A percentile compares a stretch with the other conserved stretches of the same genome.
These are phyloP conservation scores for Fusarium verrucosum DNA, from an alignment of 2,329 filamentous ascomycete genomes.

Conservation along the genomic window DNA sequence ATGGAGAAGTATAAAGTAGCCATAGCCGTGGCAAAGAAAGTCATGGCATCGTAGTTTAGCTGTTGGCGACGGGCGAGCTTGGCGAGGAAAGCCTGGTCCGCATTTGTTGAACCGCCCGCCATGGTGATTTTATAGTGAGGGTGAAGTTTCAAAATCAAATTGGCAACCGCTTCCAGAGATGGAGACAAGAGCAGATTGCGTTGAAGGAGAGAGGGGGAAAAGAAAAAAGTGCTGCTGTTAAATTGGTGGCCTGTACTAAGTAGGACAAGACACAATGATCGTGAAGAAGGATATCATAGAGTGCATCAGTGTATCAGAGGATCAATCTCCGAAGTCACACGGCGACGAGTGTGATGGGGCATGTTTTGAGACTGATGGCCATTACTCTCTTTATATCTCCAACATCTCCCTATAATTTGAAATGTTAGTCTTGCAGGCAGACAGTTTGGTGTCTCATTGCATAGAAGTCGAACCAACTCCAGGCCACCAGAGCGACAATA, in stretches of 20 bases:
- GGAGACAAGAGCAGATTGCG: background rate
- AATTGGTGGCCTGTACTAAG: slow-evolving; percentile 20
- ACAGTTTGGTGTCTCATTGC: background rate
- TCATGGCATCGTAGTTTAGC: slow-evolving; percentile 43
- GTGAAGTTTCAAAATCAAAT: background rate
- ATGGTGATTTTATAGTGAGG: slow-evolving; percentile 15
- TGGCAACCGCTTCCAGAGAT: background rate
- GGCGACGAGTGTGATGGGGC: slow-evolving; percentile 11
- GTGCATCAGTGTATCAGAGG: slow-evolving; percentile 25
- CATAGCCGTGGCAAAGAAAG: slow-evolving; percentile 35
- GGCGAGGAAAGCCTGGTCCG: slow-evolving; percentile 31
- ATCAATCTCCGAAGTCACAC: slow-evolving; percentile 29
- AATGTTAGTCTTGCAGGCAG: background rate
- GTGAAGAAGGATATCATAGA: slow-evolving; percentile 25
- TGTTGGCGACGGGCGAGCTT: slow-evolving; percentile 37
- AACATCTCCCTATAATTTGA: background rate
- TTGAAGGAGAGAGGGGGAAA: background rate
- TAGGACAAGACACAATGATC: slow-evolving; percentile 28
- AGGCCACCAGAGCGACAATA: background rate
- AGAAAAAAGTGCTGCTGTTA: slow-evolving; percentile 15
- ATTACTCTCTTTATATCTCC: slow-evolving; percentile 9
- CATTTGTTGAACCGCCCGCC: slow-evolving; percentile 19
- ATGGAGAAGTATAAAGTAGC: slow-evolving; percentile 24
- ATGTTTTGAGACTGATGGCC: background rate
- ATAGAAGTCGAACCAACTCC: background rate